Base-by-base conservation (phyloP, 495 filamentous ascomycete genomes). In the Chaetomium fimeti region DNA sequence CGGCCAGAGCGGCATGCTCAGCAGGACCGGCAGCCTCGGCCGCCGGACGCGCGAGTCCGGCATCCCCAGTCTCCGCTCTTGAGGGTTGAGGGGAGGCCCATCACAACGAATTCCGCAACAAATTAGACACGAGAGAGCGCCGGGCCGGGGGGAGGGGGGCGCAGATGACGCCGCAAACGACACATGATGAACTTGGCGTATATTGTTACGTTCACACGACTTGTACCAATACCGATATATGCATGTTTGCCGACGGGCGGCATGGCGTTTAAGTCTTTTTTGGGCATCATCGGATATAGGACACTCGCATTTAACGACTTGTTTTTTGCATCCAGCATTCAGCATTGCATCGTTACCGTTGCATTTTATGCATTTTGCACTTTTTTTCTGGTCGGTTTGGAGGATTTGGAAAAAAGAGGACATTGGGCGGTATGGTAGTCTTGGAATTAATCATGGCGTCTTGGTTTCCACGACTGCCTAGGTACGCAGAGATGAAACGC, bases 21-120 rank as follows among this genome's bases (percentile, higher is more conserved):
- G 75, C 67, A 75, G 79, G 49, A 70, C 72, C 22, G 74, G 75
- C 27, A 82, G 79, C 65, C 60, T 78, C 61, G 76, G 72, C 61
- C 73, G 75, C 57, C 72, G 79, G n/a, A 59, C 38, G 36, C 78
- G 78, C 53, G 73, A 74, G 15, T 78, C 71, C 42, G 71, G 69
- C 38, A 76, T 79, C 53, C 67, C 76, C 22, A 72, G 65, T 47
- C n/a, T 60, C 40, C 58, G 58, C 58, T 51, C 58, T 18, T 60
- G 18, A 58, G 20, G 6, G 16, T 22, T 27, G 15, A 22, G 29
- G 42, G 4, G 3, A 57, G 7, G 6, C n/a, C 9, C 36, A 43
- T 18, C 25, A n/a, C 4, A 29, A 54, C 6, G 18, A 54, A 54
- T 7, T 22, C 51, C 25, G 5, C 51, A 32, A 54, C 20, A 49